phyloP scores from a whole-genome alignment of 208 protist species.

The Angomonas ambiguus region DNA sequence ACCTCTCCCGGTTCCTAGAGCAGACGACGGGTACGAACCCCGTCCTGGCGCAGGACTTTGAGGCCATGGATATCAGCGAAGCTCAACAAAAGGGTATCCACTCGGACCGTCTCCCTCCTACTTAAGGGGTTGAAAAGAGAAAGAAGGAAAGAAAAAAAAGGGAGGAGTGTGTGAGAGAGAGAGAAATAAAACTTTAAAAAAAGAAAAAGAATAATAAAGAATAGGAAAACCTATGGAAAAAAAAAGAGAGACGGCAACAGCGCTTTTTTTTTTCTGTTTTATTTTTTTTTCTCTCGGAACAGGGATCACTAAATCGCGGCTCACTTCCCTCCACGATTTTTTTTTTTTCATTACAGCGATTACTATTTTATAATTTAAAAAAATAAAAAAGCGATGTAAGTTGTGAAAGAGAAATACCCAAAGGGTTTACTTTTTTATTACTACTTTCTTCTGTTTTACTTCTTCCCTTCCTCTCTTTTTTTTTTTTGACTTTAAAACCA shows the following conservation, averaged over 20 bases:
- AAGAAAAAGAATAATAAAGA: constrained; percentile 13
- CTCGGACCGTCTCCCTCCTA: constrained; percentile 18
- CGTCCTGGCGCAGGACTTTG: constrained; percentile 18
- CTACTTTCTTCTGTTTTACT: constrained; percentile 7
- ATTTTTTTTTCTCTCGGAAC: constrained; percentile 7
- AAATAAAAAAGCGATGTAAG: too few relatives aligned
- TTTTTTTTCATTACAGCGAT: neutral
- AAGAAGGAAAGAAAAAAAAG: constrained; percentile 4
- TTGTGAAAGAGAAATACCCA: too few relatives aligned
- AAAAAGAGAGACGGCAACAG: constrained; percentile 4
- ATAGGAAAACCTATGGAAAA: too few relatives aligned
- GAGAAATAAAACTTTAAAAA: neutral
- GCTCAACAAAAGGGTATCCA: constrained; percentile 46
- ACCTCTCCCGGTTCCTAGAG: constrained; percentile 50
- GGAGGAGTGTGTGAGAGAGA: too few relatives aligned
- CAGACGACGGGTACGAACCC: constrained; percentile 57
- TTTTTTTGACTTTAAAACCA: constrained; percentile 8
- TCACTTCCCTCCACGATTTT: neutral
- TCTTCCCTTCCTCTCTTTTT: constrained; percentile 11
- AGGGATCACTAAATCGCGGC: too few relatives aligned
- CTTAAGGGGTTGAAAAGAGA: neutral
- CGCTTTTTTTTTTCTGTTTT: neutral
- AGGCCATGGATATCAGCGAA: constrained; percentile 34
- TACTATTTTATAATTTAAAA: too few relatives aligned
- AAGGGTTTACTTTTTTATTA: too few relatives aligned